phyloP scores from a whole-genome alignment of 495 filamentous ascomycete genomes.

The Tuber brumale region DNA sequence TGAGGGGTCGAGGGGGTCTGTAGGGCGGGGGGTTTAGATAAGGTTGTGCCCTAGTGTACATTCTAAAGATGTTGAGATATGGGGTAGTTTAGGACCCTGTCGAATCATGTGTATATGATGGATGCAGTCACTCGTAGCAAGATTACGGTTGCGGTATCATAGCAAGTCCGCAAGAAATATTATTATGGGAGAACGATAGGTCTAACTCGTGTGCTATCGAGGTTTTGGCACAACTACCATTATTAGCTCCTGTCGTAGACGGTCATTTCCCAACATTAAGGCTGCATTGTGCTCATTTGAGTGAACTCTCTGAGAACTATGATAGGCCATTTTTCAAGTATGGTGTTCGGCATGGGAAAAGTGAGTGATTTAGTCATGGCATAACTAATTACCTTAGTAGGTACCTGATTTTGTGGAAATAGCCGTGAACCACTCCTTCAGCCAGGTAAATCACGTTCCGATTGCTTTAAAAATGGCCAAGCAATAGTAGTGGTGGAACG shows the following conservation, averaged over 20 bases:
- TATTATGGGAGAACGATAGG: not conserved
- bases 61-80: not conserved
- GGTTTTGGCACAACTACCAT: not conserved
- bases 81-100: not conserved
- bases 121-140: not conserved
- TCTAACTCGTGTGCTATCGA: not conserved
- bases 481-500: not conserved
- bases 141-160: not conserved
- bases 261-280: not conserved
- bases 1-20: not conserved
- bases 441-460: not conserved
- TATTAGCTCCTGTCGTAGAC: not conserved
- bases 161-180: not conserved
- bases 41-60: not conserved
- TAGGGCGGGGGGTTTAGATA: not conserved
- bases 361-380: not conserved
- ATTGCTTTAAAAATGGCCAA: not conserved
- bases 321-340: not conserved
- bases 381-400: not conserved
- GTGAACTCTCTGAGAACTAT: not conserved
- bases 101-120: not conserved
- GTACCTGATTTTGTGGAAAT: not conserved
- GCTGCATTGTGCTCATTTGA: not conserved
- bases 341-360: not conserved
- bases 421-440: not conserved